These are phyloP conservation scores for Mycena maculata DNA, from an alignment of 768 basidiomycete species.

Conservation along the genomic window DNA sequence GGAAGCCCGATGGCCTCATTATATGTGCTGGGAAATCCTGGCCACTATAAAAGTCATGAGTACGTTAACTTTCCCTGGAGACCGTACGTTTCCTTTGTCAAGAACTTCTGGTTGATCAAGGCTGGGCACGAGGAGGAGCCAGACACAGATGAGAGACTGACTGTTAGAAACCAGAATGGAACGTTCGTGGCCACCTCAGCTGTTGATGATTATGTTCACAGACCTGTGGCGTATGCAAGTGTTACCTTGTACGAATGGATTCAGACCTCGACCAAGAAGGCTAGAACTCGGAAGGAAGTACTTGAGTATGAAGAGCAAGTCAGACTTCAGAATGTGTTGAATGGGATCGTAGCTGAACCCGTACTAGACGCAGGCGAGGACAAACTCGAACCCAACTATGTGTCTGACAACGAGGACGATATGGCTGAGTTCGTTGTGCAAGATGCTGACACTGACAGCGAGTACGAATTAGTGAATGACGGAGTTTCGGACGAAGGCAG, in stretches of 20 bases:
- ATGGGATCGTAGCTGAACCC: background rate
- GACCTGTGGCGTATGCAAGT: background rate
- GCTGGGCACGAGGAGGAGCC: too few species aligned
- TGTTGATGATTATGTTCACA: background rate
- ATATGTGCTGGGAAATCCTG: constrained; percentile 40
- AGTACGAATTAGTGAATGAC: background rate
- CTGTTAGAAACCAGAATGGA: background rate
- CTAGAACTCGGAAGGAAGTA: background rate
- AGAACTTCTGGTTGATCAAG: background rate
- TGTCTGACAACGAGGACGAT: background rate
- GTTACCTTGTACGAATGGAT: constrained; percentile 3
- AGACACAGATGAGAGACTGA: background rate
- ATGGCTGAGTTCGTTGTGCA: background rate
- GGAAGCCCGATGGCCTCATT: too few species aligned
- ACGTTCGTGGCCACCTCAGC: background rate
- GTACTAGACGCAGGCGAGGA: background rate
- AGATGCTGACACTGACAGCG: background rate
- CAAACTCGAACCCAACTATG: background rate
- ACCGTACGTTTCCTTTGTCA: constrained; percentile 25
- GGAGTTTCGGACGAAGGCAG: background rate
- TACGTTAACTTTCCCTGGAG: constrained; percentile 47
- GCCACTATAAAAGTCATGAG: constrained; percentile 46
- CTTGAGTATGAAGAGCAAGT: background rate
- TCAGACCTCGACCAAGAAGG: background rate
- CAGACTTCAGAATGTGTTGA: background rate